A percentile compares a stretch with the other conserved stretches of the same genome.
Evolutionary conservation across 208 protist genomes (phyloP).

Genomic region (Sergeia podlipaevii): DNA sequence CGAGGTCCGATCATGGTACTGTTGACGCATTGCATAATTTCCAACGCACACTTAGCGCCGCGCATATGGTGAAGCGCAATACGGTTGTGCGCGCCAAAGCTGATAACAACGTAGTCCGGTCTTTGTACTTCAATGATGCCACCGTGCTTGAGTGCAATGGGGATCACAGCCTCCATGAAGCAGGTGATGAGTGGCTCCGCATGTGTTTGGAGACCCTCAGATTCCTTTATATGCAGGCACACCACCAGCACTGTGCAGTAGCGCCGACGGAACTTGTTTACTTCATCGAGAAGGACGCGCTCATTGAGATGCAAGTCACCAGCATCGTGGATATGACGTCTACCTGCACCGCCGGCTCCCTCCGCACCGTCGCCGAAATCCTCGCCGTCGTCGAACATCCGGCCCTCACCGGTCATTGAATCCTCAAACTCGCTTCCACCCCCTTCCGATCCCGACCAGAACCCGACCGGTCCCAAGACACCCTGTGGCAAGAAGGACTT

Average conservation of each 20-base stretch:
- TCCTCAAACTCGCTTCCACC: conserved; percentile 1
- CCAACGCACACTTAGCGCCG: conserved; percentile 44
- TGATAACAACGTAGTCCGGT: conserved; percentile 38
- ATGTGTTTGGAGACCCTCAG: conserved; percentile 14
- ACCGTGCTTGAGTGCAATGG: conserved; percentile 33
- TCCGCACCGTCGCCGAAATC: conserved; percentile 2
- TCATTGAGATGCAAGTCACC: conserved; percentile 25
- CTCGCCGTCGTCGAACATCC: neutral
- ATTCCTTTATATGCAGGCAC: conserved; percentile 28
- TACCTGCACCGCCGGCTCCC: neutral
- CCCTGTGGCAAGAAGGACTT: conserved; percentile 46
- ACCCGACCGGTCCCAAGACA: conserved; percentile 17
- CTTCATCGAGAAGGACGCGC: conserved; percentile 22
- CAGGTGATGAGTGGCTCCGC: conserved; percentile 14
- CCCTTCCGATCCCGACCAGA: conserved; percentile 1
- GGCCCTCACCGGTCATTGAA: conserved; percentile 4
- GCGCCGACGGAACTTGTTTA: conserved; percentile 41
- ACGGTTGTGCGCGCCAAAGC: conserved; percentile 45
- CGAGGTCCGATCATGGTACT: conserved; percentile 24
- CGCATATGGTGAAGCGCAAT: conserved; percentile 54
- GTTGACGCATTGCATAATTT: conserved; percentile 22
- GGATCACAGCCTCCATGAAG: conserved; percentile 46
- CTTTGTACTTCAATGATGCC: conserved; percentile 54
- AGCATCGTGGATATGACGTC: neutral
- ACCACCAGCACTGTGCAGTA: conserved; percentile 42